A percentile compares a stretch with the other conserved stretches of the same genome.
These are phyloP conservation scores for Amesomyces nigricolor DNA, from an alignment of 2,329 filamentous ascomycete genomes.

Conservation along the genomic window DNA sequence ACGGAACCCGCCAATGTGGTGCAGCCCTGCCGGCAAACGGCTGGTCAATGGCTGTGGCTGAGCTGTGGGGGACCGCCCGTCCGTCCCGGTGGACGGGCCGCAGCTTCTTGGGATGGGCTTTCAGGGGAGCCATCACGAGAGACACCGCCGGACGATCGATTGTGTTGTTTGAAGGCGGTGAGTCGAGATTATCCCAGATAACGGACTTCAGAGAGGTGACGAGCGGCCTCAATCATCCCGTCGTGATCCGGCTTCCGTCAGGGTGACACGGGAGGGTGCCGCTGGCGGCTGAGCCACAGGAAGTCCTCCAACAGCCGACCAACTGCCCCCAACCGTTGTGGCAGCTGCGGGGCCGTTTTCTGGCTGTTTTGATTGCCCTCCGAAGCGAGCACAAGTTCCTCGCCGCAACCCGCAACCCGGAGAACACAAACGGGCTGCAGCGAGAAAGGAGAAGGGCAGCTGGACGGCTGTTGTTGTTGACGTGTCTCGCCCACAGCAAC, in stretches of 20 bases:
- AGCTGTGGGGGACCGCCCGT: constrained; percentile 3
- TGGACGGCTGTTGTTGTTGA: constrained; percentile 8
- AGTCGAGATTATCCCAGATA: too few relatives aligned
- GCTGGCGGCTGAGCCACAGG: too few relatives aligned
- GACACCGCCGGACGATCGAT: too few relatives aligned
- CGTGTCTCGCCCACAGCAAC: constrained; percentile 8
- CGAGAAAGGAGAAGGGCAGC: neutral
- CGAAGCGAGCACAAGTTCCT: constrained; percentile 7
- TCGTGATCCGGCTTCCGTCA: too few relatives aligned
- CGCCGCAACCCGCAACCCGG: neutral
- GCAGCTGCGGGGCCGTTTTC: neutral
- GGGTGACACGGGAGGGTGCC: too few relatives aligned
- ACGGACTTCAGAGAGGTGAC: too few relatives aligned
- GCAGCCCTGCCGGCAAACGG: neutral
- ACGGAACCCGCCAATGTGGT: neutral
- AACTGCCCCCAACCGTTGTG: neutral
- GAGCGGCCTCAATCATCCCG: too few relatives aligned
- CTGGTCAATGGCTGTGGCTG: constrained; percentile 2
- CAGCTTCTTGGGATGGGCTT: neutral
- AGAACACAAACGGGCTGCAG: neutral
- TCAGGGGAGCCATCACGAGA: too few relatives aligned
- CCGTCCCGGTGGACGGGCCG: neutral
- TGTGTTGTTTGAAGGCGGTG: too few relatives aligned
- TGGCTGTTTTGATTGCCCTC: neutral
- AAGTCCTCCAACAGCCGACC: too few relatives aligned